Evolutionary conservation across 129 eudicot genomes (phyloP), one percentile per base, ranked within the genome.

Genomic region (Kitagawia praeruptora): DNA sequence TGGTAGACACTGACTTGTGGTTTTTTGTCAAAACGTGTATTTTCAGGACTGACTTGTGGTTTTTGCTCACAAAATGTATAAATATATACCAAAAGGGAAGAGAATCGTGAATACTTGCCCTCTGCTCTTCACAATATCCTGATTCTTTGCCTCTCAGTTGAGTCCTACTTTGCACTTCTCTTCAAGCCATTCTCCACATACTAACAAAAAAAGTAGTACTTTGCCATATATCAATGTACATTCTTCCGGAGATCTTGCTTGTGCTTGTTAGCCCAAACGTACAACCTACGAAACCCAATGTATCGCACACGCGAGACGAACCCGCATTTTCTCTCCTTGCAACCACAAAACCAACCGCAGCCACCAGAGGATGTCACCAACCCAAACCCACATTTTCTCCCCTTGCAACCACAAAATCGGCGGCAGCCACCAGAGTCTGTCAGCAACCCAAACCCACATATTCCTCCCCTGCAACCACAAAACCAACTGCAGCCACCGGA

Each of bases 61-160:
- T 34, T 37, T 31, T 25, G 15, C 38, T 34, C 46, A 70, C 9
- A 38, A 15, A 70, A 37, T 61, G 45, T 61, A 21, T 54, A 58
- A 11, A 23, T 23, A 2, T 23, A 21, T 49, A 75, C 78, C 41
- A 13, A 61, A 80, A 83, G 82, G 85, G 82, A 27, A 61, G 58
- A 78, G 91, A 77, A 89, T 85, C 87, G 80, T 25, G 84, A 75
- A 85, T 87, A 84, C 97, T 90, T 95, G 98, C 96, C 93, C 87
- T 87, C 83, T 6, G 19, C 83, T 86, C 89, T 80, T 84, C 61
- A 85, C 83, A 54, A 81, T 84, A 66, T 77, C 79, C 84, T 85
- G 92, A 92, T 92, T 86, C 97, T 88, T 91, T 88, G 44, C 89
- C 85, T 87, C 85, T 78, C 51, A 38, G 75, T 67, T 44, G 51